Conservation (phyloP, 2,329 filamentous ascomycete genomes). For the Hirsutella thompsonii region DNA sequence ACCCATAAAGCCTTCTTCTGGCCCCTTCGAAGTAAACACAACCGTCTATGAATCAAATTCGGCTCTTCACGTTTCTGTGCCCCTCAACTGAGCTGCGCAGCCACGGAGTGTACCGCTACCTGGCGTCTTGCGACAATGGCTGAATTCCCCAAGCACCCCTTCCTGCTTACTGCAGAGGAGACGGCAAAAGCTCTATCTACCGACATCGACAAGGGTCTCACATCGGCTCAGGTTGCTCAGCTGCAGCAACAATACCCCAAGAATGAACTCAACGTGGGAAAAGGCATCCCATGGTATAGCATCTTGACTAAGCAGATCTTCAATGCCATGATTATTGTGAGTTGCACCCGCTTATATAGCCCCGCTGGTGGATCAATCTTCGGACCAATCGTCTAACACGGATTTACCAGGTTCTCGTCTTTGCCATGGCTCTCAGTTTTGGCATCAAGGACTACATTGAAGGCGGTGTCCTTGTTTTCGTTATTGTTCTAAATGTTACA, state of each 20-base stretch:
- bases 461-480: slow-evolving; percentile 52
- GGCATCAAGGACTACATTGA: slow-evolving; percentile 55
- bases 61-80: slow-evolving; percentile 4
- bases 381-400: not conserved
- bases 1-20: slow-evolving; percentile 2
- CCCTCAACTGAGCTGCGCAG: slow-evolving; percentile 7
- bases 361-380: not conserved
- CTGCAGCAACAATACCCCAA: slow-evolving; percentile 47
- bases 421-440: slow-evolving; percentile 63
- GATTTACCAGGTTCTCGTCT: slow-evolving; percentile 50
- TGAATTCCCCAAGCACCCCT: slow-evolving; percentile 42
- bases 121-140: slow-evolving; percentile 14
- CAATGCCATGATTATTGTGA: slow-evolving; percentile 65
- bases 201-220: slow-evolving; percentile 55
- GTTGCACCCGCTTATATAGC: too few species aligned
- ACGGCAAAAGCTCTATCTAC: slow-evolving; percentile 50
- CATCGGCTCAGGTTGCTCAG: slow-evolving; percentile 42
- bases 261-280: slow-evolving; percentile 60
- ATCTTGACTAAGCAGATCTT: slow-evolving; percentile 60
- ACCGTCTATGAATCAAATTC: slow-evolving; percentile 10
- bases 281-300: slow-evolving; percentile 55
- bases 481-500: slow-evolving; percentile 56
- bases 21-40: not conserved
- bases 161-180: slow-evolving; percentile 46
- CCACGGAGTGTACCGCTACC: slow-evolving; percentile 1